Evolutionary conservation across 1,284 basidiomycete genomes (phyloP).

Genomic region (Mycosarcoma mackinlayi): DNA sequence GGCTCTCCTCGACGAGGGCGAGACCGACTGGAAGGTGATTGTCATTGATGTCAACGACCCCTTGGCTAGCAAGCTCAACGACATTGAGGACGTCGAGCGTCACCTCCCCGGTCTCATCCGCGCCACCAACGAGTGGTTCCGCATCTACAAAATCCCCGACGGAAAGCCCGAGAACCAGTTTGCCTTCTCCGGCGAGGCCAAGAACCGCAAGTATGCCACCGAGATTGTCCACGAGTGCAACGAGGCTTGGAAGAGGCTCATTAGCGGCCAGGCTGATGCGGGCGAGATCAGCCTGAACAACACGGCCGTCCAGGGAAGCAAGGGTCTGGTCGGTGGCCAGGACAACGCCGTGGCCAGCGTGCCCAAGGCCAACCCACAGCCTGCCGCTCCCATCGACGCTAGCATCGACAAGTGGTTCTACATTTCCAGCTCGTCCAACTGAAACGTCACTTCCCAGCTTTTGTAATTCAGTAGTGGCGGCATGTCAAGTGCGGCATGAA

Average conservation of each 20-base stretch:
- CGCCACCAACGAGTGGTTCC: slow-evolving; percentile 85
- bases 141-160: slow-evolving; percentile 96
- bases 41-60: slow-evolving; percentile 98
- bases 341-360: slow-evolving; percentile 78
- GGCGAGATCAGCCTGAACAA: slow-evolving; percentile 70
- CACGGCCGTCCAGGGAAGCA: slow-evolving; percentile 78
- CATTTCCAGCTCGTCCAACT: slow-evolving; percentile 53
- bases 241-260: slow-evolving; percentile 96
- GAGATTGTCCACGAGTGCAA: slow-evolving; percentile 99
- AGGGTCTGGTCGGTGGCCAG: slow-evolving; percentile 74
- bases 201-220: slow-evolving; percentile 95
- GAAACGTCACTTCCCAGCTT: no score
- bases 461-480: no score
- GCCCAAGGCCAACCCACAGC: slow-evolving; percentile 77
- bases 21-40: slow-evolving; percentile 66
- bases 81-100: slow-evolving; percentile 98
- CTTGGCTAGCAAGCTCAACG: slow-evolving; percentile 94
- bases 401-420: slow-evolving; percentile 69
- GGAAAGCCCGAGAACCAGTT: slow-evolving; percentile 99
- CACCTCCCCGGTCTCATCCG: slow-evolving; percentile 87
- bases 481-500: no score
- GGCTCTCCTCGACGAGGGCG: slow-evolving; percentile 76
- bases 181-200: slow-evolving; percentile 99
- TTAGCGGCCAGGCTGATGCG: slow-evolving; percentile 76
- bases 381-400: slow-evolving; percentile 66